phyloP scores from a whole-genome alignment of 2,329 filamentous ascomycete species.

The Furcasterigmium sp. region DNA sequence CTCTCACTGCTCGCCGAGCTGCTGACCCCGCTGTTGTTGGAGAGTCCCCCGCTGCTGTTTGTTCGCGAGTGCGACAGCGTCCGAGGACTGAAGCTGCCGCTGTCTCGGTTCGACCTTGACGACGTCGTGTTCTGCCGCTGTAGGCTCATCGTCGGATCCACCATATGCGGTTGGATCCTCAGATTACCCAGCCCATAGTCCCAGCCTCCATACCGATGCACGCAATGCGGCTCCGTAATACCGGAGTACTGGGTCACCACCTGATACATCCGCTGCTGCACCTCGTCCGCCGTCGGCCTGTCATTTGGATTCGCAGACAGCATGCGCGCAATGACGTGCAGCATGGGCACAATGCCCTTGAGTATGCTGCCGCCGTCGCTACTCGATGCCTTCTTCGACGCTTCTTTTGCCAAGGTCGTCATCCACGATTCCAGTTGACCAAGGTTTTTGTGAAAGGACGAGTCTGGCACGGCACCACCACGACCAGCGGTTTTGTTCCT shows the following conservation, averaged over 20 bases:
- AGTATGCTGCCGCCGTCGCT: slow-evolving; percentile 39
- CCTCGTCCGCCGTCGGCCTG: slow-evolving; percentile 46
- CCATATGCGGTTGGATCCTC: slow-evolving; percentile 10
- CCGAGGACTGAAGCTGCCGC: slow-evolving; percentile 13
- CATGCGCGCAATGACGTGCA: slow-evolving; percentile 51
- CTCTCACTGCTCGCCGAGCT: slow-evolving; percentile 12
- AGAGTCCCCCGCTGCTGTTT: slow-evolving; percentile 27
- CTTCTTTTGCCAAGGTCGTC: slow-evolving; percentile 53
- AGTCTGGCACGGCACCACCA: slow-evolving; percentile 59
- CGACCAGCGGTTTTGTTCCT: slow-evolving; percentile 56
- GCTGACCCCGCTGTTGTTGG: slow-evolving; percentile 26
- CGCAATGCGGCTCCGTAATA: slow-evolving; percentile 47
- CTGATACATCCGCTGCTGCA: slow-evolving; percentile 46
- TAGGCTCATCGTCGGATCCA: slow-evolving; percentile 6
- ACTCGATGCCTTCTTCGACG: slow-evolving; percentile 35
- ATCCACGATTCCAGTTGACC: slow-evolving; percentile 68
- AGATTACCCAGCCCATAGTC: slow-evolving; percentile 22
- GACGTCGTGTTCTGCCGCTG: slow-evolving; percentile 9
- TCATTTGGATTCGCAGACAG: slow-evolving; percentile 44
- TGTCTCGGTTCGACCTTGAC: slow-evolving; percentile 10
- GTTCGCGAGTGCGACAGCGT: slow-evolving; percentile 22
- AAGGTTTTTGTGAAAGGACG: slow-evolving; percentile 68
- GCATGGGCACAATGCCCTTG: slow-evolving; percentile 44
- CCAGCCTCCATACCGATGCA: slow-evolving; percentile 39
- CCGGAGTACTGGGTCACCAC: slow-evolving; percentile 43